phyloP scores from a whole-genome alignment of 192 early-diverging fungal species.

The Coemansia sp. region DNA sequence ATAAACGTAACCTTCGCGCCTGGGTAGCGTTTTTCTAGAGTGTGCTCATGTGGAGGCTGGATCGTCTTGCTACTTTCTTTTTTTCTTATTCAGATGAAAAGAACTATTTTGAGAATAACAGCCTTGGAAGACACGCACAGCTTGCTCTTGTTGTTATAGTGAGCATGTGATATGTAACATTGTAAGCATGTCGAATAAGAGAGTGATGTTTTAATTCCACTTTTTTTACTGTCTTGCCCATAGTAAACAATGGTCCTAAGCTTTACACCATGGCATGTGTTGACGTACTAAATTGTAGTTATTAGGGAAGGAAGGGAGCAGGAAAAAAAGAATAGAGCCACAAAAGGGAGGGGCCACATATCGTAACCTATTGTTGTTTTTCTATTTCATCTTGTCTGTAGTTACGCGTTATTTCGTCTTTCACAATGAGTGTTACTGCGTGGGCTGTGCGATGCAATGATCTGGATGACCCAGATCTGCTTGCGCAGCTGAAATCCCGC shows the following conservation, averaged over 20 bases:
- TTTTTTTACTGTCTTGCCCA: slow-evolving; percentile 6
- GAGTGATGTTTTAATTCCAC: no score
- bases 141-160: no score
- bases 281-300: neutral
- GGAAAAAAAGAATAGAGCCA: no score
- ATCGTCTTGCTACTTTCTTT: no score
- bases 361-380: neutral
- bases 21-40: no score
- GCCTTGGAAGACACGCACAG: no score
- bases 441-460: slow-evolving; percentile 3
- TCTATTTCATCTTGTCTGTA: neutral
- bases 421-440: neutral
- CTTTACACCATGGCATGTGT: neutral
- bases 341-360: no score
- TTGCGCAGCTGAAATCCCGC: slow-evolving; percentile 1
- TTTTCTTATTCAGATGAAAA: no score
- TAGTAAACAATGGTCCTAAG: neutral
- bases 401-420: neutral
- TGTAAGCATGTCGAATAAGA: no score
- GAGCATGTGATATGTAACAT: no score
- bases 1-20: neutral
- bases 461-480: neutral
- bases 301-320: neutral
- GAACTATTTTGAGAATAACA: no score
- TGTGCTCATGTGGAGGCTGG: no score